Evolutionary conservation across 305 asterid species (phyloP), one percentile per base, ranked within the genome.

Genomic region (Fraxinus xanthoxyloides): DNA sequence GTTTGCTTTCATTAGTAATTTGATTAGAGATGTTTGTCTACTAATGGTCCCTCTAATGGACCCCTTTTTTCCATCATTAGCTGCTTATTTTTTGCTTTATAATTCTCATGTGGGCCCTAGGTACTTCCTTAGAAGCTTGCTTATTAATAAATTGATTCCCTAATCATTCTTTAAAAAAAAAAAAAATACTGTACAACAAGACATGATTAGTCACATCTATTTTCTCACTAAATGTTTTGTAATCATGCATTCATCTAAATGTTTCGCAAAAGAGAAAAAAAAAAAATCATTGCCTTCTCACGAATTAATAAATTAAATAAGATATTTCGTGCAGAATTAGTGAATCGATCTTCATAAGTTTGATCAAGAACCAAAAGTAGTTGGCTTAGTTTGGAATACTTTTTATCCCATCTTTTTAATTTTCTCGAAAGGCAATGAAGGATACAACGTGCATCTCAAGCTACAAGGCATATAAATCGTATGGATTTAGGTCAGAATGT

Each of bases 1-100:
- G 72, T 84, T 38, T 76, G 81, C 81, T 81, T 43, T 54, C 69
- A 81, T 75, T 75, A 63, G 56, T 63, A 30, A 19, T 76, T 61
- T 76, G 32, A 51, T 76, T 30, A 75, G 23, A 24, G 2, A 40
- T 28, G 4, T 28, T 75, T 43, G 35, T 40, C 79, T 21, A 38
- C 8, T 40, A 36, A 19, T 36, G 59, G 78, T 3, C 61, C 56
- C 78, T 38, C 73, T 9, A 24, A 65, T 65, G 73, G 73, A 9
- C 73, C 74, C 74, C 34, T 0, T 67, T 65, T 12, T 30, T 5
- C 38, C 75, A 67, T 67, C 36, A 67, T 26, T 26, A 67, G 4
- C 21, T 4, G 73, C 36, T 12, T 9, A 65, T 26, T 65, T 63
- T 26, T 65, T 65, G 75, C 38, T 13, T 67, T 67, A 26, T 13